Evolutionary conservation across 2,329 filamentous ascomycete genomes (phyloP).

Genomic region (Colletotrichum scovillei): DNA sequence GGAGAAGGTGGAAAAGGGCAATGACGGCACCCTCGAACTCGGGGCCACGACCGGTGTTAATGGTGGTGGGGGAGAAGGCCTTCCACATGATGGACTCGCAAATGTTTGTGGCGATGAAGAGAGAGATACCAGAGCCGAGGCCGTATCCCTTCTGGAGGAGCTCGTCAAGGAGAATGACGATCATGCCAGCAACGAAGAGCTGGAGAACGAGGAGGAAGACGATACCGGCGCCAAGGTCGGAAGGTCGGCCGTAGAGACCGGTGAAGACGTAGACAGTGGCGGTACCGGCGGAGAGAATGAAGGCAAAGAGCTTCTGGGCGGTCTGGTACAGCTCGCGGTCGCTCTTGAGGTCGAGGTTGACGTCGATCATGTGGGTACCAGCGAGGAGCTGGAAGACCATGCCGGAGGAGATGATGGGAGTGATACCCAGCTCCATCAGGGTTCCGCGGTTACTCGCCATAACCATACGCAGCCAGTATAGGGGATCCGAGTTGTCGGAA

Average conservation of each 20-base stretch:
- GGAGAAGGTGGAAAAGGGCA: slow-evolving; percentile 94
- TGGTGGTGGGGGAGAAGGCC: slow-evolving; percentile 98
- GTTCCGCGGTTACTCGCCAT: slow-evolving; percentile 98
- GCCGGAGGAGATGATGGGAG: slow-evolving; percentile 98
- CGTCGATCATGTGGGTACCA: slow-evolving; percentile 99
- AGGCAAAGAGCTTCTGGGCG: slow-evolving; percentile 97
- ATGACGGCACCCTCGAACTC: slow-evolving; percentile 99
- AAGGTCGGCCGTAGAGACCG: slow-evolving; percentile 95
- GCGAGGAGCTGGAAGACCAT: slow-evolving; percentile 99
- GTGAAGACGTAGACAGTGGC: slow-evolving; percentile 98
- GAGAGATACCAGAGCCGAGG: slow-evolving; percentile 96
- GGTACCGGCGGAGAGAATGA: slow-evolving; percentile 97
- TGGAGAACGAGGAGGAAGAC: slow-evolving; percentile 98
- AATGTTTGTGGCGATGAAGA: slow-evolving; percentile 99
- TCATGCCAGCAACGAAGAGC: slow-evolving; percentile 96
- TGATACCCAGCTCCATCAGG: slow-evolving; percentile 95
- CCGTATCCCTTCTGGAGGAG: slow-evolving; percentile 99
- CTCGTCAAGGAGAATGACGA: slow-evolving; percentile 99
- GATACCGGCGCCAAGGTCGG: slow-evolving; percentile 96
- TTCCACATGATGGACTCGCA: slow-evolving; percentile 99
- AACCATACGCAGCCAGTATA: slow-evolving; percentile 99
- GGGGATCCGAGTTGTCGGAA: slow-evolving; percentile 95
- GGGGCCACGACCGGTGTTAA: slow-evolving; percentile 98
- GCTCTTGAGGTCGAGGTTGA: slow-evolving; percentile 99
- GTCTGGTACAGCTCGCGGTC: slow-evolving; percentile 99